phyloP scores from a whole-genome alignment of 495 filamentous ascomycete genomes.

The Lophiostoma macrostomum region DNA sequence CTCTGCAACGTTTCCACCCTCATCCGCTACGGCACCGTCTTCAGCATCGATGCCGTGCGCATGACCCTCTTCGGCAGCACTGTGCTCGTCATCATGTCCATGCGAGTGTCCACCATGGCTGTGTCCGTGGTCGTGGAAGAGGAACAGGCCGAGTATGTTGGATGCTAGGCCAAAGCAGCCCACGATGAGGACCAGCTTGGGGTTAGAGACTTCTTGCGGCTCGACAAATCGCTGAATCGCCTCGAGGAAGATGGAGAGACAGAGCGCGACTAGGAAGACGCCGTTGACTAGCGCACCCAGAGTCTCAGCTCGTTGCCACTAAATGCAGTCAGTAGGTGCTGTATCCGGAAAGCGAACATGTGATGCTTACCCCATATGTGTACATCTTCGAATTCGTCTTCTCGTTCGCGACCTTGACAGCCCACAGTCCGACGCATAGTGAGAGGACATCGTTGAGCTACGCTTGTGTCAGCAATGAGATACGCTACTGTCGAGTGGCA shows the following conservation, averaged over 20 bases:
- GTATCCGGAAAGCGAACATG: slow-evolving; percentile 15
- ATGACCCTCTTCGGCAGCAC: slow-evolving; percentile 49
- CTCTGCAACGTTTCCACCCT: slow-evolving; percentile 49
- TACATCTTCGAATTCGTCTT: slow-evolving; percentile 80
- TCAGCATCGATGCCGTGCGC: slow-evolving; percentile 42
- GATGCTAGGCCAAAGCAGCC: slow-evolving; percentile 82
- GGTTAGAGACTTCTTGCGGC: slow-evolving; percentile 77
- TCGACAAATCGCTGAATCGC: slow-evolving; percentile 86
- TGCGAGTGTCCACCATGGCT: slow-evolving; percentile 64
- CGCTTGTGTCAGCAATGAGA: neutral
- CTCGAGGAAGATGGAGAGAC: slow-evolving; percentile 92
- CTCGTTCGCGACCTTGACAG: slow-evolving; percentile 77
- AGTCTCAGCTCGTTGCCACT: slow-evolving; percentile 98
- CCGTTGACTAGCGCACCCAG: slow-evolving; percentile 93
- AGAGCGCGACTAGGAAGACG: slow-evolving; percentile 92
- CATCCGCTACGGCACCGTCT: slow-evolving; percentile 45
- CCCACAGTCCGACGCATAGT: slow-evolving; percentile 88
- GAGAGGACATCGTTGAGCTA: slow-evolving; percentile 96
- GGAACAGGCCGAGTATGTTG: slow-evolving; percentile 81
- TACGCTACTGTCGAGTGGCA: neutral
- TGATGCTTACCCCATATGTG: slow-evolving; percentile 78
- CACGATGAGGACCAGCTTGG: slow-evolving; percentile 80
- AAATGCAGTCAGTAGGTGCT: slow-evolving; percentile 2
- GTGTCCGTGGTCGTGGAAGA: slow-evolving; percentile 93
- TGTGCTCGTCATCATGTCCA: slow-evolving; percentile 39